phyloP scores from a whole-genome alignment of 805 yeast genomes.

The Kuraishia piskuri region DNA sequence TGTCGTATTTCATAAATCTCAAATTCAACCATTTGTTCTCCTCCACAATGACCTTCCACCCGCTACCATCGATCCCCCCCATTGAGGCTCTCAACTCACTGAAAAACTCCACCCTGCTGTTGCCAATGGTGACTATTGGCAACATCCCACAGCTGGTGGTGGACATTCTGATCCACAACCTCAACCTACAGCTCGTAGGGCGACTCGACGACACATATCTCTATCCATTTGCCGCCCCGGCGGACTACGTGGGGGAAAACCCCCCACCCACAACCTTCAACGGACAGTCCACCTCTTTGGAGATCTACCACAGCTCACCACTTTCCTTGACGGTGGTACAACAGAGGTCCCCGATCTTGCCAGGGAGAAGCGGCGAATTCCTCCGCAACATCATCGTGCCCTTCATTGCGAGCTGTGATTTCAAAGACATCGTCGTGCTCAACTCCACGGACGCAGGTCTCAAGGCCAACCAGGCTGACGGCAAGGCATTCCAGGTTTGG shows the following conservation, averaged over 20 bases:
- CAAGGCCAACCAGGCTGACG: constrained; percentile 11
- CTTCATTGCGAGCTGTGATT: constrained; percentile 31
- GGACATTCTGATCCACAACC: constrained; percentile 66
- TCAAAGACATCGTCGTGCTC: constrained; percentile 42
- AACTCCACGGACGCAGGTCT: constrained; percentile 71
- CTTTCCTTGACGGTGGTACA: constrained; percentile 53
- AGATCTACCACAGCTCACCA: constrained; percentile 41
- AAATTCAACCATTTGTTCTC: background rate
- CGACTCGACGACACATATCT: constrained; percentile 51
- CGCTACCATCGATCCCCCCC: constrained; percentile 13
- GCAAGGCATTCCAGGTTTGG: constrained; percentile 14
- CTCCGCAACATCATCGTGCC: constrained; percentile 42
- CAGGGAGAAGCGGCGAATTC: constrained; percentile 45
- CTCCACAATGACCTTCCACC: constrained; percentile 19
- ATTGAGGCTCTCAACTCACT: constrained; percentile 13
- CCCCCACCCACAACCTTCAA: constrained; percentile 8
- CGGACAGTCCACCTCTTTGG: constrained; percentile 47
- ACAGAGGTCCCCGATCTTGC: constrained; percentile 78
- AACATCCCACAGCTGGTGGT: constrained; percentile 80
- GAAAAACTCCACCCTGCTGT: constrained; percentile 35
- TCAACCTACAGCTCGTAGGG: constrained; percentile 41
- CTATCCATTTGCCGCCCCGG: constrained; percentile 81
- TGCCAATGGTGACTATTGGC: constrained; percentile 82
- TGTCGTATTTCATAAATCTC: background rate
- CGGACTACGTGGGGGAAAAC: constrained; percentile 34